These are phyloP conservation scores for Alternaria arborescens DNA, from an alignment of 2,329 filamentous ascomycete genomes.

Conservation along the genomic window DNA sequence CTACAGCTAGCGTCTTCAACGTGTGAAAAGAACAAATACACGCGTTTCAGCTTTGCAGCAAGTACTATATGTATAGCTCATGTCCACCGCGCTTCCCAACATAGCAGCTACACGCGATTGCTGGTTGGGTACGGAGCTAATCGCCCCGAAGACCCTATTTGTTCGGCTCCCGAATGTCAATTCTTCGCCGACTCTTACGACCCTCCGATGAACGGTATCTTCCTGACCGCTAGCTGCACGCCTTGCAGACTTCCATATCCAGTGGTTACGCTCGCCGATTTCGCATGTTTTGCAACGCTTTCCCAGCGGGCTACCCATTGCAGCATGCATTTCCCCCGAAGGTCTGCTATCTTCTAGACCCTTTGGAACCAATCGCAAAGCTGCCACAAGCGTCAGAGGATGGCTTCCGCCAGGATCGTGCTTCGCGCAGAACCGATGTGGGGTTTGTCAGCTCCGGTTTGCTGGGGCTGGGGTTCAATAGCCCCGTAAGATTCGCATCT, in stretches of 20 bases:
- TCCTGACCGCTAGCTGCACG: neutral
- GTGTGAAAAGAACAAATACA: neutral
- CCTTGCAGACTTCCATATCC: constrained; percentile 1
- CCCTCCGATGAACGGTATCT: neutral
- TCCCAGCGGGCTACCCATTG: constrained; percentile 11
- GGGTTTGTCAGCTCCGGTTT: constrained; percentile 30
- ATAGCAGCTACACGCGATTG: neutral
- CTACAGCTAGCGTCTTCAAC: neutral
- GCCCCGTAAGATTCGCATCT: constrained; percentile 1
- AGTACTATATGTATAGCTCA: neutral
- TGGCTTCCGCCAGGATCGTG: constrained; percentile 2
- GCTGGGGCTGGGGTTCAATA: constrained; percentile 4
- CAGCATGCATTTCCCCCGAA: constrained; percentile 2
- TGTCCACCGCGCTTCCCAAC: neutral
- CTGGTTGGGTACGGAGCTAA: neutral
- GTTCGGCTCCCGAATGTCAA: neutral
- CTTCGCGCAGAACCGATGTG: constrained; percentile 20
- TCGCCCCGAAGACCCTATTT: constrained; percentile 6
- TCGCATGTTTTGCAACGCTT: constrained; percentile 12
- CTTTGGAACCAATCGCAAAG: constrained; percentile 13
- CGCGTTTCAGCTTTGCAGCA: neutral
- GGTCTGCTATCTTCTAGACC: constrained; percentile 15
- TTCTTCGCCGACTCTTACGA: neutral
- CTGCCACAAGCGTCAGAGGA: constrained; percentile 8
- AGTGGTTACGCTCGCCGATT: constrained; percentile 13